Base-by-base conservation (phyloP, 2,329 filamentous ascomycete species). In the Laburnicola sp. region DNA sequence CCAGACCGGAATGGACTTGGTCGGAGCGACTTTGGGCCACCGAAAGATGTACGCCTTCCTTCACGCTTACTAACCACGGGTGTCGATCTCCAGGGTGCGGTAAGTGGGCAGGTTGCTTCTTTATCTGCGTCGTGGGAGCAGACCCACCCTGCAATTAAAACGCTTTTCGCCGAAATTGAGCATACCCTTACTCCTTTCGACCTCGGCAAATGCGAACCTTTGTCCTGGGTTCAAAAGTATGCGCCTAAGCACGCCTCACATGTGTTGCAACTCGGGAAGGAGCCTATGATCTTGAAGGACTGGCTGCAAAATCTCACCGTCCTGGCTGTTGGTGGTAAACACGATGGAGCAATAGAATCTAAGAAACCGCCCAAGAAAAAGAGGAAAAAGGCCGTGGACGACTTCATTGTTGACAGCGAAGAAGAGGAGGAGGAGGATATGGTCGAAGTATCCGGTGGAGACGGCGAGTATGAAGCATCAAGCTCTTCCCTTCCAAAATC, bases 181-280 rank as follows among this genome's bases (percentile, higher is more conserved):
- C 79, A 77, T 1, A 79, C 79, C 0, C 77, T 92, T 9, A 92
- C 89, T 3, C 86, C 92, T 0, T 97, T 92, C 64, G 94, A 99
- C 68, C 82, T 76, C 55, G 88, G 86, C 6, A 81, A 80, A 43
- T 96, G 88, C 60, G 93, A 97, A 65, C 78, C 77, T 2, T 74
- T 81, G 26, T 74, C 84, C 6, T 99, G 94, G 94, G 71, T 80
- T 2, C 86, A 93, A 35, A 97, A 97, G 65, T 96, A 97, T 73
- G 84, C 88, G 0, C 94, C 94, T 0, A 74, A 71, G 25, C 77
- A 74, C 31, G 85, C 90, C 2, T 76, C 77, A 3, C 85, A 93
- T 51, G 86, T 97, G 1, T 77, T 99, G 8, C 92, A 97, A 64
- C 70, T 77, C 11, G 87, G 88, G 2, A 81, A 78, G 38, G 90